Evolutionary conservation across 1,139 yeast genomes (phyloP), one percentile per base, ranked within the genome.

Genomic region (Blastobotrys elegans): DNA sequence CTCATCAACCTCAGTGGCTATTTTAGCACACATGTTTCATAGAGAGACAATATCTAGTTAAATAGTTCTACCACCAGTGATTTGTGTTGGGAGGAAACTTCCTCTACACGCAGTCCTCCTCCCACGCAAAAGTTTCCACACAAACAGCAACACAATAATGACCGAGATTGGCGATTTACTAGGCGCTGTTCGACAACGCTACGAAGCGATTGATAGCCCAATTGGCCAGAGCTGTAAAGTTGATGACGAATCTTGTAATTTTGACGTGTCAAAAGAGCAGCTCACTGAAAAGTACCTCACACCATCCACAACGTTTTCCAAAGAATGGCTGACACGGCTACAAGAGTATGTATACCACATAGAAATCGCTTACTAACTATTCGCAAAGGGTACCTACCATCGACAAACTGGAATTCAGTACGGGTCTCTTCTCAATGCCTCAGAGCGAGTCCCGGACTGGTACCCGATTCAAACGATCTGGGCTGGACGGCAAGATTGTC

Each of bases 401-500:
- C 2, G 66, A 62, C 18, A 58, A 61, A 34, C 48, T 52, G 8
- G 44, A 53, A n/a, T 60, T 66, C 17, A 53, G 71, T 3, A 56
- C 57, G 4, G 66, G 66, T 40, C 59, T 72, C 3, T 69, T 58
- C 53, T 53, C 56, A 48, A 54, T 64, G 47, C 74, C 69, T 43
- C 66, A 57, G 49, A 69, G 61, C 59, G 66, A 62, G 55, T 70
- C 68, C 57, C 69, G 77, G 51, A 65, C 75, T 50, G 62, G 68
- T 16, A 61, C 64, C 10, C 54, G 59, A 37, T 69, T 69, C 54
- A 55, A 59, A 29, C 57, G 98, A 58, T 66, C 72, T 13, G 98
- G 98, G 0, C 74, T 94, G 4, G 74, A 75, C 4, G 97, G 97
- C 8, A 61, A 67, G 10, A 80, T 92, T 14, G 69, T 70, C 1